These are phyloP conservation scores for Nemania diffusa DNA, from an alignment of 2,329 filamentous ascomycete species.

Conservation along the genomic window DNA sequence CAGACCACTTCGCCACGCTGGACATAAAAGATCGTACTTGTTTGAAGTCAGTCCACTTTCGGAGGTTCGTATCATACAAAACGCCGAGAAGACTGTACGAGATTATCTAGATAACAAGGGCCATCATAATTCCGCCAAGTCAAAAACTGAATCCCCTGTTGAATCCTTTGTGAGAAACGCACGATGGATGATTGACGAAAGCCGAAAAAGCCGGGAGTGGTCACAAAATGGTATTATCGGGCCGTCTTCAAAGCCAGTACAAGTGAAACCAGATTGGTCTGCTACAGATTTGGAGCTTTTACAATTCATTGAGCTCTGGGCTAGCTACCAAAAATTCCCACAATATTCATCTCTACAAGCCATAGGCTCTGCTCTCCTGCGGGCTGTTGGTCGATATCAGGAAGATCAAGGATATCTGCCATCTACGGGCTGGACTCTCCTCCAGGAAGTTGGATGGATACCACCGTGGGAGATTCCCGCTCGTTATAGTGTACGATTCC, in stretches of 20 bases:
- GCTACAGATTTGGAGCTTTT: constrained; percentile 66
- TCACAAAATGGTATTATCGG: constrained; percentile 62
- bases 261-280: constrained; percentile 55
- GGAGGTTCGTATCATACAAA: constrained; percentile 63
- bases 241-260: constrained; percentile 44
- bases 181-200: constrained; percentile 61
- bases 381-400: constrained; percentile 68
- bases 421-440: constrained; percentile 68
- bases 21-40: constrained; percentile 63
- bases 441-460: constrained; percentile 80
- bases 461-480: constrained; percentile 75
- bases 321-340: constrained; percentile 65
- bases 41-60: constrained; percentile 70
- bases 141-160: constrained; percentile 1
- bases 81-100: constrained; percentile 64
- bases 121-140: neutral
- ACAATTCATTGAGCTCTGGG: constrained; percentile 76
- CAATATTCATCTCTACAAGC: constrained; percentile 64
- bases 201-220: constrained; percentile 60
- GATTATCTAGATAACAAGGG: constrained; percentile 58
- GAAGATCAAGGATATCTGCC: constrained; percentile 58
- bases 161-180: constrained; percentile 61
- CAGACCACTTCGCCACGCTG: constrained; percentile 60
- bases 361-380: constrained; percentile 72
- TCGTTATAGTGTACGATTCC: constrained; percentile 69